Conservation (phyloP, 2,329 filamentous ascomycete species). For the Macroventuria anomochaeta region DNA sequence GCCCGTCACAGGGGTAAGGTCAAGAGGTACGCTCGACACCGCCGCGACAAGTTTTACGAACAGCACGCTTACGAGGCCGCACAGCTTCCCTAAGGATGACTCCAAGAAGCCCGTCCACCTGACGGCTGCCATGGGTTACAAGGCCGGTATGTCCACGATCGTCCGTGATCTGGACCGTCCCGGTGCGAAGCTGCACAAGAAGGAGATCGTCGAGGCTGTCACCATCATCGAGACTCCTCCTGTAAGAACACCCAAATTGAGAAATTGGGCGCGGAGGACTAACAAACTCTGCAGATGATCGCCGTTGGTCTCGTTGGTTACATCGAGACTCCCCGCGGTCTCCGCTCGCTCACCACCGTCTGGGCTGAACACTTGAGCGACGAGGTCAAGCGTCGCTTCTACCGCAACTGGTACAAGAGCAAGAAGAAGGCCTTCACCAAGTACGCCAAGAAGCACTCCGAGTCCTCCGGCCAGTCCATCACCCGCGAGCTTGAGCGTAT, state of each 20-base stretch:
- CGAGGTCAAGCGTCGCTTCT: constrained; percentile 99
- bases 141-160: constrained; percentile 99
- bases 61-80: constrained; percentile 32
- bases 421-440: constrained; percentile 99
- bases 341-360: constrained; percentile 98
- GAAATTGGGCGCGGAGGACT: constrained; percentile 51
- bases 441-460: constrained; percentile 99
- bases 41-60: constrained; percentile 24
- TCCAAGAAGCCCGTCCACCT: constrained; percentile 99
- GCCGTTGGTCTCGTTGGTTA: constrained; percentile 99
- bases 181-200: constrained; percentile 99
- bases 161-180: constrained; percentile 99
- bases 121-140: constrained; percentile 98
- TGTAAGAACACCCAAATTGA: constrained; percentile 78
- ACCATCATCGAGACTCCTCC: constrained; percentile 54
- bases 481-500: constrained; percentile 99
- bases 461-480: constrained; percentile 87
- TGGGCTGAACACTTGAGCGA: constrained; percentile 99
- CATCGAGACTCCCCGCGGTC: constrained; percentile 99
- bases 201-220: constrained; percentile 54
- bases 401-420: constrained; percentile 99
- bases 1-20: constrained; percentile 95
- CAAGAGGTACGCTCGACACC: constrained; percentile 81
- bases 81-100: constrained; percentile 99
- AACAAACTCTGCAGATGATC: constrained; percentile 77